phyloP scores from a whole-genome alignment of 805 yeast species.

The Saccharomycopsis schoenii region DNA sequence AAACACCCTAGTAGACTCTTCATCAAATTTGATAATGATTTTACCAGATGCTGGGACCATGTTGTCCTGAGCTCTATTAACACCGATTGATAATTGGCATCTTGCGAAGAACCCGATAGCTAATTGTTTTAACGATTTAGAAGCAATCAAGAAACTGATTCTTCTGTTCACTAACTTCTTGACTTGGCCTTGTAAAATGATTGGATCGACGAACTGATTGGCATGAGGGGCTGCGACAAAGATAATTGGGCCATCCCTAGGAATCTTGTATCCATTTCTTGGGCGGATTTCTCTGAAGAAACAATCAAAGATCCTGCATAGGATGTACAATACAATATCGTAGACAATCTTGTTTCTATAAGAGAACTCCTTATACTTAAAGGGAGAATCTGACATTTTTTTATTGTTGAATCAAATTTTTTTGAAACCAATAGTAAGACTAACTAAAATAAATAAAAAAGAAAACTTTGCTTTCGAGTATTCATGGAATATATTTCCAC shows the following conservation, averaged over 20 bases:
- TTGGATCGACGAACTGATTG: conserved; percentile 74
- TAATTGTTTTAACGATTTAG: conserved; percentile 51
- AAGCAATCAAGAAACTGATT: conserved; percentile 79
- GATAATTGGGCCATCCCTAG: conserved; percentile 31
- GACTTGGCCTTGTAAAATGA: conserved; percentile 76
- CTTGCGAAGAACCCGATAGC: conserved; percentile 72
- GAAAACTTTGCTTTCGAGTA: no score
- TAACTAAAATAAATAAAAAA: no score
- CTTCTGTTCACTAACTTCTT: conserved; percentile 56
- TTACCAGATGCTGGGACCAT: conserved; percentile 58
- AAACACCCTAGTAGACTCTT: conserved; percentile 42
- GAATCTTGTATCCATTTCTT: conserved; percentile 72
- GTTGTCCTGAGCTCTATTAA: conserved; percentile 84
- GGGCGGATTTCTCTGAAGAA: conserved; percentile 86
- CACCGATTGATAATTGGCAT: conserved; percentile 79
- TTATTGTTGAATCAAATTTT: no score
- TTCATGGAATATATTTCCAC: no score
- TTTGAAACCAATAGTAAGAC: neutral
- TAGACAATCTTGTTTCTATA: conserved; percentile 32
- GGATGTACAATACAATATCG: conserved; percentile 43
- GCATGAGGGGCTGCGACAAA: conserved; percentile 98
- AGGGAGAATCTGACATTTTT: neutral
- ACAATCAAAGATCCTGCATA: conserved; percentile 41
- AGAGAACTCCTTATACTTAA: conserved; percentile 30
- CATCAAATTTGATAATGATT: conserved; percentile 42